phyloP scores from a whole-genome alignment of 208 protist genomes.

The Leishmania gerbilli region DNA sequence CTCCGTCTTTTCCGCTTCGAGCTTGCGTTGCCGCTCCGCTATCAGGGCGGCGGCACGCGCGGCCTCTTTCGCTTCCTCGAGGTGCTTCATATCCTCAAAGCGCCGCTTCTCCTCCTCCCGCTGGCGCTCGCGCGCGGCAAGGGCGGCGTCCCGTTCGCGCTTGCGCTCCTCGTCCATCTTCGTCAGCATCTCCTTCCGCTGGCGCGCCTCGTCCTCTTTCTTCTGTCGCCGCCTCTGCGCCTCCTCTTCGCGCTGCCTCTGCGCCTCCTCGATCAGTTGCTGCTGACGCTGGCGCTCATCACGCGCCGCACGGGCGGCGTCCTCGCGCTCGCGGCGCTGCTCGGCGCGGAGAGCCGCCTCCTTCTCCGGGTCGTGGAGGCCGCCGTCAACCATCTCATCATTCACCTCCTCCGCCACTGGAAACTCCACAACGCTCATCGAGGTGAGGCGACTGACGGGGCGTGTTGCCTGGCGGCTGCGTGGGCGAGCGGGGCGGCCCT shows the following conservation, averaged over 20 bases:
- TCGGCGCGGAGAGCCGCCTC: constrained; percentile 16
- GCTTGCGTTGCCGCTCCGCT: constrained; percentile 32
- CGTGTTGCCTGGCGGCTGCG: constrained; percentile 40
- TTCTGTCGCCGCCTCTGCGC: constrained; percentile 29
- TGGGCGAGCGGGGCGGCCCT: constrained; percentile 11
- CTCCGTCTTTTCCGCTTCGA: constrained; percentile 18
- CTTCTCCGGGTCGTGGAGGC: constrained; percentile 18
- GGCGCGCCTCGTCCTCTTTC: constrained; percentile 35
- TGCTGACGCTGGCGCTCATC: constrained; percentile 27
- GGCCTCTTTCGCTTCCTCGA: constrained; percentile 47
- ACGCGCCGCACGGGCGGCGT: constrained; percentile 15
- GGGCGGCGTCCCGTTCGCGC: constrained; percentile 29
- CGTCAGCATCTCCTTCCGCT: constrained; percentile 33
- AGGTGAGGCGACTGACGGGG: constrained; percentile 43
- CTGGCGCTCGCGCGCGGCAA: constrained; percentile 36
- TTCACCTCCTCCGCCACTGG: constrained; percentile 66
- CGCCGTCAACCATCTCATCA: constrained; percentile 42
- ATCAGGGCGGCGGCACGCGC: constrained; percentile 44
- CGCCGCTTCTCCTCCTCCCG: constrained; percentile 42
- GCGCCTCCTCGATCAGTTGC: constrained; percentile 26
- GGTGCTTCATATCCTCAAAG: constrained; percentile 36
- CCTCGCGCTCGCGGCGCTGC: constrained; percentile 27
- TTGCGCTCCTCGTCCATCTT: constrained; percentile 50
- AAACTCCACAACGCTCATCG: constrained; percentile 63
- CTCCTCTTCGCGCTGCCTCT: constrained; percentile 37